These are phyloP conservation scores for Ustilago tritici DNA, from an alignment of 1,284 basidiomycete genomes.

Conservation along the genomic window DNA sequence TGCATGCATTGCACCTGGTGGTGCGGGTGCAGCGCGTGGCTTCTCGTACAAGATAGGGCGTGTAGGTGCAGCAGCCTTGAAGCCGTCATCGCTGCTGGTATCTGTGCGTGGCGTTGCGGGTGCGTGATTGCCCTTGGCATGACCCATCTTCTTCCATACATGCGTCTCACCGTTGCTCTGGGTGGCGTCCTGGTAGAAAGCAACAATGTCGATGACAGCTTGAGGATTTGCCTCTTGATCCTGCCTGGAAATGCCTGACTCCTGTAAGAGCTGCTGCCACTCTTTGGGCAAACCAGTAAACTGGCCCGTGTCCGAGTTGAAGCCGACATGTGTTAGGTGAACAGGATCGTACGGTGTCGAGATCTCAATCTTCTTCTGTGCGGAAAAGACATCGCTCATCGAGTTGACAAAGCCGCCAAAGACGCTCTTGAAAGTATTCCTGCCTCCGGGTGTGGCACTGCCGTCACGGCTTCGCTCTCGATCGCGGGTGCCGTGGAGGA, in stretches of 20 bases:
- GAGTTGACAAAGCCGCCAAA: conserved; percentile 70
- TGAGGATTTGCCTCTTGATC: conserved; percentile 99
- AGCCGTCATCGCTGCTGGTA: conserved; percentile 41
- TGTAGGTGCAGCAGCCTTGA: conserved; percentile 11
- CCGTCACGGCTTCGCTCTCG: conserved; percentile 50
- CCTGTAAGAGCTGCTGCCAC: conserved; percentile 97
- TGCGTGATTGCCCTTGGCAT: conserved; percentile 47
- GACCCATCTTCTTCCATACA: conserved; percentile 70
- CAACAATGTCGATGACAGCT: conserved; percentile 98
- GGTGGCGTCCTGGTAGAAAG: conserved; percentile 87
- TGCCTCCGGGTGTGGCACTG: conserved; percentile 38
- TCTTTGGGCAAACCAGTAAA: conserved; percentile 92
- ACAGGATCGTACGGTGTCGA: conserved; percentile 98
- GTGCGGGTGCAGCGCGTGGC: conserved; percentile 54
- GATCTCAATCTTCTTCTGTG: conserved; percentile 88
- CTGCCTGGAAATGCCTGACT: conserved; percentile 91
- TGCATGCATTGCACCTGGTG: conserved; percentile 35
- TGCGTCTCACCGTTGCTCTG: conserved; percentile 66
- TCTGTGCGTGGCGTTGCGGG: conserved; percentile 42
- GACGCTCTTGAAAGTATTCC: conserved; percentile 68
- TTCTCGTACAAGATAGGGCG: conserved; percentile 49
- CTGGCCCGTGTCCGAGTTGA: conserved; percentile 98
- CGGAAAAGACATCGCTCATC: conserved; percentile 78
- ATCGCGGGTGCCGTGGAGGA: conserved; percentile 39
- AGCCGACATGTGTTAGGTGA: conserved; percentile 98